A percentile compares a stretch with the other conserved stretches of the same genome.
These are phyloP conservation scores for Yamadazyma sp. DNA, from an alignment of 1,139 yeast genomes.

Conservation along the genomic window DNA sequence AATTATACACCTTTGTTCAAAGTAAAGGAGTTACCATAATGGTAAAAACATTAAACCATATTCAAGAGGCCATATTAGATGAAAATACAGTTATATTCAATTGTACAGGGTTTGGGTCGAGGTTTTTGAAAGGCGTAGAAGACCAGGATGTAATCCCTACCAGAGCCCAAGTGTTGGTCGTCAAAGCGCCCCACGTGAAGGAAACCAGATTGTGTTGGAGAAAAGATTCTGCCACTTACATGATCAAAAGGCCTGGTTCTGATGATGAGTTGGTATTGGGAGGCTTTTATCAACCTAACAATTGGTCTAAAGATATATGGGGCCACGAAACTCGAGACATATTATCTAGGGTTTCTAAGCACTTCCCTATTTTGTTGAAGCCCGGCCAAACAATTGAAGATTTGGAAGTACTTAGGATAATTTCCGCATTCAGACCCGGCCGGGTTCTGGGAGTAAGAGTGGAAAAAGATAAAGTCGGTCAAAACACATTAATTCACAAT, in stretches of 20 bases:
- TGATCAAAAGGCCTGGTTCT: constrained; percentile 10
- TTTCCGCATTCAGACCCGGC: constrained; percentile 69
- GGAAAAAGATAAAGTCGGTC: constrained; percentile 44
- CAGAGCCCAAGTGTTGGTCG: constrained; percentile 63
- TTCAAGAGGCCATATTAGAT: constrained; percentile 10
- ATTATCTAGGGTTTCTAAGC: constrained; percentile 50
- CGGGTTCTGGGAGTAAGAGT: constrained; percentile 71
- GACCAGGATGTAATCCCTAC: constrained; percentile 55
- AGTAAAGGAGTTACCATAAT: constrained; percentile 14
- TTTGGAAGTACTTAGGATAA: constrained; percentile 51
- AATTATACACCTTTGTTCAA: constrained; percentile 12
- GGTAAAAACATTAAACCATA: constrained; percentile 10
- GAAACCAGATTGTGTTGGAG: constrained; percentile 43
- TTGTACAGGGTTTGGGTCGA: constrained; percentile 64
- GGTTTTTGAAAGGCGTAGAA: constrained; percentile 51
- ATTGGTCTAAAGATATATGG: constrained; percentile 57
- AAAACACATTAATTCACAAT: constrained; percentile 40
- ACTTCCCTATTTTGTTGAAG: constrained; percentile 51
- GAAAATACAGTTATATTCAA: constrained; percentile 52
- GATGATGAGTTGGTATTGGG: constrained; percentile 62
- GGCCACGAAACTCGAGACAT: constrained; percentile 57
- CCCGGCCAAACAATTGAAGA: constrained; percentile 18
- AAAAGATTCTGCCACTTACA: constrained; percentile 31
- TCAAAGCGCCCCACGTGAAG: constrained; percentile 50
- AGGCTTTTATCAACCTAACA: constrained; percentile 59